Conservation (phyloP, 305 asterid genomes). For the Fraxinus floribunda region DNA sequence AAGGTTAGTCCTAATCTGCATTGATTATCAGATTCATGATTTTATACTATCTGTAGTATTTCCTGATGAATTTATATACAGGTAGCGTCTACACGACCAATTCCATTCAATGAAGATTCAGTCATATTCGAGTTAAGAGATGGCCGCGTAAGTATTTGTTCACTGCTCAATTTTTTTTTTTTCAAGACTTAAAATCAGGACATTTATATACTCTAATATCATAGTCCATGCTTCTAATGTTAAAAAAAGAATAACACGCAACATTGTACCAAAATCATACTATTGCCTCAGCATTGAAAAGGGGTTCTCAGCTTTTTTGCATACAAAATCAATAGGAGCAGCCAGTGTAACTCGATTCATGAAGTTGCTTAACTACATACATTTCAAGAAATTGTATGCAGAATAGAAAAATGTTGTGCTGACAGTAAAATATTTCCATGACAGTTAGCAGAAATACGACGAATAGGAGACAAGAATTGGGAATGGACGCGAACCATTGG, state of each 20-base stretch:
- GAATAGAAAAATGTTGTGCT: not conserved
- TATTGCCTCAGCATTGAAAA: not conserved
- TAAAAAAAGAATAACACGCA: not conserved
- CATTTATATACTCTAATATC: not conserved
- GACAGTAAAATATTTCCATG: constrained; percentile 13
- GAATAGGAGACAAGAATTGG: constrained; percentile 48
- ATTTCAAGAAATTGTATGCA: not conserved
- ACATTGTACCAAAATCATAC: not conserved
- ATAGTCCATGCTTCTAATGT: not conserved
- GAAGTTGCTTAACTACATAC: not conserved
- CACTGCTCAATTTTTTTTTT: not conserved
- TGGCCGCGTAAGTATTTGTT: constrained; percentile 62
- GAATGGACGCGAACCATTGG: constrained; percentile 72
- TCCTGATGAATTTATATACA: constrained; percentile 27
- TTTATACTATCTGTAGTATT: not conserved
- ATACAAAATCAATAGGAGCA: not conserved
- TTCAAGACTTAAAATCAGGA: not conserved
- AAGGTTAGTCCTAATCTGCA: constrained; percentile 40
- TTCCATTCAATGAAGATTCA: constrained; percentile 61
- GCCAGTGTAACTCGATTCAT: not conserved
- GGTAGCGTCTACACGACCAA: constrained; percentile 70
- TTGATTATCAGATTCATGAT: not conserved
- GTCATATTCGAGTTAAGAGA: constrained; percentile 76
- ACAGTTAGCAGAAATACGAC: constrained; percentile 77
- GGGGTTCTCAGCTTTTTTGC: not conserved